Evolutionary conservation across 169 alveolate genomes (phyloP), one percentile per base, ranked within the genome.

Genomic region (Cryptosporidium sp.): DNA sequence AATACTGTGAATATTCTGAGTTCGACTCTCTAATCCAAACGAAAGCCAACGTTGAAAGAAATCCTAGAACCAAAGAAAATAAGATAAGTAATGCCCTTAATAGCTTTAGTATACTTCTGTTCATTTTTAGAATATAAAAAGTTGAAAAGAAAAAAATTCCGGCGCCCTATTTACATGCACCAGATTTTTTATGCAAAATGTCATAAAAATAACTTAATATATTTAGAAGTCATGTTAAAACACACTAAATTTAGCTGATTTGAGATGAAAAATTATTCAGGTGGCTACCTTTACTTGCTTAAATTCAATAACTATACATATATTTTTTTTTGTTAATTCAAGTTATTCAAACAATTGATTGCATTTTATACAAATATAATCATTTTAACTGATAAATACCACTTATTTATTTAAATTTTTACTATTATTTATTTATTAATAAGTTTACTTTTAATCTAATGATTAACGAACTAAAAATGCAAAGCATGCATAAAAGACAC

Each of bases 121-220:
- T 80, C 89, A 80, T 80, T 39, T 29, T 33, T 59, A 23, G 31
- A 59, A 62, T 6, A 0, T 10, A 18, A 29, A 16, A 26, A 74
- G 26, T 74, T 26, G 2, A 10, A 14, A 33, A 9, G 10, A 33
- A 33, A 65, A 16, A 31, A 65, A 33, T 29, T 48, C n/a, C 71
- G 71, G 71, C 71, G 71, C 71, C 71, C 41, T 65, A 2, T 35
- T 26, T n/a, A 37, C 71, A 65, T 65, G 71, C 71, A n/a, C 23
- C 21, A 21, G 14, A 2, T 55, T 55, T 55, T 55, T 26, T 9
- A 51, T n/a, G 4, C 1, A n/a, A 26, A 65, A 65, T n/a, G 8
- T 21, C 2, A 14, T 31, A n/a, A 59, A 59, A 59, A 21, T 21
- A 59, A 59, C 31, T 59, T 16, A 48, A 0, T 3, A 14, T 14